Conservation (phyloP, 2,329 filamentous ascomycete genomes). For the Coniochaeta sp. region DNA sequence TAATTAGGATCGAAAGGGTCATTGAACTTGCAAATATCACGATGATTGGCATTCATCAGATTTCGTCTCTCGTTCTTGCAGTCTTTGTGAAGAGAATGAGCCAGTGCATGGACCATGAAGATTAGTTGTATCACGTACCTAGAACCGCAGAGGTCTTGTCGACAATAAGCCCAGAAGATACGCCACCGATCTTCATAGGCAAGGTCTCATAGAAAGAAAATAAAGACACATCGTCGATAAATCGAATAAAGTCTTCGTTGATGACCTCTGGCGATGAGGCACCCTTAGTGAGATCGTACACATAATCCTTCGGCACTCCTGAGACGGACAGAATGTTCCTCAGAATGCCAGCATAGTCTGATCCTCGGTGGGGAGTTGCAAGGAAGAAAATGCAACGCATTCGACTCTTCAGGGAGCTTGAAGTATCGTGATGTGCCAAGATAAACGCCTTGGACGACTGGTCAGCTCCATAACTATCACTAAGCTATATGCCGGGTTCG, state of each 20-base stretch:
- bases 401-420: not conserved
- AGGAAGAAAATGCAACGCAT: not conserved
- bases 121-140: not conserved
- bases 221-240: not conserved
- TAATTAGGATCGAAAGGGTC: not conserved
- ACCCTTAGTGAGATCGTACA: not conserved
- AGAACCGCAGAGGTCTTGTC: not conserved
- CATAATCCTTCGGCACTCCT: not conserved
- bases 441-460: not conserved
- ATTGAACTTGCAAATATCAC: not conserved
- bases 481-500: too few relatives aligned
- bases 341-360: not conserved
- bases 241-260: not conserved
- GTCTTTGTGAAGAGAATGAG: too few relatives aligned
- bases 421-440: not conserved
- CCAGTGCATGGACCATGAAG: too few relatives aligned
- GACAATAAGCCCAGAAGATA: not conserved
- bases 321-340: not conserved
- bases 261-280: not conserved
- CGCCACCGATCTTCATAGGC: not conserved
- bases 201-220: not conserved
- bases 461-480: not conserved
- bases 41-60: not conserved
- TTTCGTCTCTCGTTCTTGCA: not conserved
- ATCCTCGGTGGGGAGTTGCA: not conserved